Conservation (phyloP, 805 yeast genomes). For the Wickerhamiella brachini region DNA sequence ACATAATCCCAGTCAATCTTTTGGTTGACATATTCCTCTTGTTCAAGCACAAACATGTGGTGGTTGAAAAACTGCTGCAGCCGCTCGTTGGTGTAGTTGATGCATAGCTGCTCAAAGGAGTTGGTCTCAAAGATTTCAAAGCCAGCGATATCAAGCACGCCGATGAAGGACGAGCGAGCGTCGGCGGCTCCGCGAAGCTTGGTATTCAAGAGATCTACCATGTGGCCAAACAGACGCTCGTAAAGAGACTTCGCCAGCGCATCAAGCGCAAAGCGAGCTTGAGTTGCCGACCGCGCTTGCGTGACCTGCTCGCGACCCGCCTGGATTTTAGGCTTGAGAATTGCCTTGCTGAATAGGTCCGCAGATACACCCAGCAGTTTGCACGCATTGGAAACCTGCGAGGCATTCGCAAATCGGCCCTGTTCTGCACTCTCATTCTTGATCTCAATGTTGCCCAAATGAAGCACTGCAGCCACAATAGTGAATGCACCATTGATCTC, state of each 20-base stretch:
- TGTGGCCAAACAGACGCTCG: constrained; percentile 65
- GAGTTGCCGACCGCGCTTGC: constrained; percentile 64
- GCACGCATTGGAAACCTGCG: constrained; percentile 39
- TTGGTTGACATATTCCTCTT: constrained; percentile 90
- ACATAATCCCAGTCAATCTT: constrained; percentile 87
- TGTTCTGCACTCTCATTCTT: constrained; percentile 54
- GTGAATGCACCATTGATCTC: constrained; percentile 49
- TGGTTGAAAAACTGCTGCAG: constrained; percentile 95
- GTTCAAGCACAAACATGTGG: constrained; percentile 89
- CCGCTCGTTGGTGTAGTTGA: constrained; percentile 91
- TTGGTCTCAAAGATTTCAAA: constrained; percentile 93
- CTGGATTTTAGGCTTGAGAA: constrained; percentile 69
- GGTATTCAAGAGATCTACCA: constrained; percentile 63
- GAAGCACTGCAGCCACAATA: constrained; percentile 62
- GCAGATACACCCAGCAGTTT: constrained; percentile 50
- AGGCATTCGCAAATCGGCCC: constrained; percentile 47
- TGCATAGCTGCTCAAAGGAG: constrained; percentile 93
- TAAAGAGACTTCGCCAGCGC: constrained; percentile 80
- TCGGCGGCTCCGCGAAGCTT: constrained; percentile 32
- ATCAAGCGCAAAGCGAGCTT: constrained; percentile 69
- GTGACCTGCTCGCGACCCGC: constrained; percentile 82
- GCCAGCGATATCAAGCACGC: constrained; percentile 94
- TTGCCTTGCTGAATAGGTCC: constrained; percentile 40
- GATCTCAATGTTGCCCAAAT: constrained; percentile 74
- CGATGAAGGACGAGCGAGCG: constrained; percentile 34